Base-by-base conservation (phyloP, 352 stramenopile species). In the Phytophthora agathidicida region DNA sequence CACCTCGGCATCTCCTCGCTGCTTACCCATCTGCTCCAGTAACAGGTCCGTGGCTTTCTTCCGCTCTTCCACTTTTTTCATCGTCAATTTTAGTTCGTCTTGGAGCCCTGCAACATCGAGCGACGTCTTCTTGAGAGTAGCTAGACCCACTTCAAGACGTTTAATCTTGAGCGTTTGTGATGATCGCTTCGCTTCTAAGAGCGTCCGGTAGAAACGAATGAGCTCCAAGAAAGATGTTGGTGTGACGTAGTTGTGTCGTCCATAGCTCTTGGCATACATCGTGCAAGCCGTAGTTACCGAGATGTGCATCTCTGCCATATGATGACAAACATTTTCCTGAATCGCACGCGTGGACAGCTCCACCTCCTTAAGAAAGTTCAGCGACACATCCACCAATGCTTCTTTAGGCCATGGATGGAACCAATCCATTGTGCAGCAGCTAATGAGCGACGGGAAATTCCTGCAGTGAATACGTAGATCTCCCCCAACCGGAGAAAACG, bases 201-300 rank as follows among this genome's bases (percentile, higher is more conserved):
- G 68, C 14, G 67, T 80, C 31, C 93, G 95, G 52, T 97, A 98
- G 43, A 98, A 97, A 7, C 80, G 74, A 54, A 98, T 97, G 0
- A 98, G 64, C 59, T 98, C 93, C 13, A 98, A 59, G 45, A 97
- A 98, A 2, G 80, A 96, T 27, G 94, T 98, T 2, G 93, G 93
- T 0, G 92, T 98, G 39, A 96, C 92, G 64, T 98, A 98, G 61
- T 97, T 98, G 61, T 87, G 93, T 7, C 93, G 73, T 1, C 77
- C 79, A 24, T 88, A 85, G 14, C 71, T 73, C 19, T 83, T 83
- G 6, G 87, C 82, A 55, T 96, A 98, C 38, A 82, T 48, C 1
- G 68, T 38, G 7, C 91, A 97, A 0, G 87, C 83, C 6, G 52
- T 58, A 2, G 85, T 93, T n/a, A 98, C 92, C 0, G 79, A 94